Evolutionary conservation across 1,139 yeast genomes (phyloP).

Genomic region (Wickerhamomyces sp.): DNA sequence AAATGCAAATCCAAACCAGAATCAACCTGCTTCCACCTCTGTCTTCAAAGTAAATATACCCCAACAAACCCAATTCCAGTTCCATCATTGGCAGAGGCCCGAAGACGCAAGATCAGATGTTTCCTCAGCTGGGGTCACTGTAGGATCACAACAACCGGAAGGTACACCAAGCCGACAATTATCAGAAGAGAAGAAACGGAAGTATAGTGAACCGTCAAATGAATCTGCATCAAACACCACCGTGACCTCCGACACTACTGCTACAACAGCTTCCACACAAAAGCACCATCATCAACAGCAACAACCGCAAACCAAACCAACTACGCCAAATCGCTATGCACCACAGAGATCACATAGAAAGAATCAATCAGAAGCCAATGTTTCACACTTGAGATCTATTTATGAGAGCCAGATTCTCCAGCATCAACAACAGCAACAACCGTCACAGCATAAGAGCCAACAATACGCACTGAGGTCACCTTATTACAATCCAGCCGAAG

Average conservation of each 20-base stretch:
- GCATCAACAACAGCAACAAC: constrained; percentile 6
- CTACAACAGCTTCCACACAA: constrained; percentile 1
- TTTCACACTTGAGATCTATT: constrained; percentile 13
- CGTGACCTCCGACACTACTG: no score
- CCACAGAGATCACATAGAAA: constrained; percentile 16
- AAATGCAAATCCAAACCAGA: no score
- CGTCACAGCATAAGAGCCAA: constrained; percentile 2
- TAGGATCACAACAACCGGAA: constrained; percentile 1
- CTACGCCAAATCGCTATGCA: constrained; percentile 2
- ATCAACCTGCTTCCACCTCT: constrained; percentile 18
- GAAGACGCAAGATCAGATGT: constrained; percentile 8
- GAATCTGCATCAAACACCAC: no score
- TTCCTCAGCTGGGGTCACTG: constrained; percentile 6
- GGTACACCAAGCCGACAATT: not conserved
- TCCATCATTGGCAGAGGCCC: constrained; percentile 27
- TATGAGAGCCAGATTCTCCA: constrained; percentile 14
- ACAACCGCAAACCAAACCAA: constrained; percentile 2
- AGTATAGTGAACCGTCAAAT: constrained; percentile 4
- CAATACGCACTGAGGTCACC: constrained; percentile 11
- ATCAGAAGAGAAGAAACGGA: constrained; percentile 14
- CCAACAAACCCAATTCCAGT: constrained; percentile 23
- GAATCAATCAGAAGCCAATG: constrained; percentile 22
- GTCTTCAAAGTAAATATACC: constrained; percentile 24
- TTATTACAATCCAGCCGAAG: constrained; percentile 7
- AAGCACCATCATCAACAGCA: constrained; percentile 1